Evolutionary conservation across 2,329 filamentous ascomycete species (phyloP).

Genomic region (Bipolaris zeicola): DNA sequence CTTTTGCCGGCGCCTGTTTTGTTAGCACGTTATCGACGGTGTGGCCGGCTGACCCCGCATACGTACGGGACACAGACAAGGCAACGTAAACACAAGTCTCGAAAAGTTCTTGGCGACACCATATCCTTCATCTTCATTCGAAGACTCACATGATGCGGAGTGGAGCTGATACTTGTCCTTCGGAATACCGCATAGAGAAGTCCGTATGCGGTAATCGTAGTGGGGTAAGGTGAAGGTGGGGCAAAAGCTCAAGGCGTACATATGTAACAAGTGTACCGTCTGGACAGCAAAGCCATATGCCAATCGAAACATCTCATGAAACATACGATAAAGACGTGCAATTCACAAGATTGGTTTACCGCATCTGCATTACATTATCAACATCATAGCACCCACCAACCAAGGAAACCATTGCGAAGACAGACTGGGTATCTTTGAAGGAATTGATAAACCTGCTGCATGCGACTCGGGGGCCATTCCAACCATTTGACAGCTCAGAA

Average conservation of each 20-base stretch:
- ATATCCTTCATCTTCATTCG: neutral
- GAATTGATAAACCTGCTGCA: slow-evolving; percentile 1
- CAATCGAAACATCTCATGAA: neutral
- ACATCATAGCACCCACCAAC: neutral
- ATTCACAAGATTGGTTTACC: neutral
- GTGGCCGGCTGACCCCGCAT: neutral
- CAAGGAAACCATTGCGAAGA: neutral
- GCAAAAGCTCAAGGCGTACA: neutral
- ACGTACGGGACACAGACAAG: neutral
- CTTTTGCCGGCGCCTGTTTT: slow-evolving; percentile 19
- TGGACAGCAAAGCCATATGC: neutral
- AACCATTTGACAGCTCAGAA: neutral
- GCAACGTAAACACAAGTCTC: no score
- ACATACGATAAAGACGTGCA: neutral
- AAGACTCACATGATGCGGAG: neutral
- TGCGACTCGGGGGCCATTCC: neutral
- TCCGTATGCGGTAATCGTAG: neutral
- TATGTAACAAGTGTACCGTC: neutral
- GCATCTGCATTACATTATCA: neutral
- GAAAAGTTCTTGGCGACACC: no score
- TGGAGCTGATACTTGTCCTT: neutral
- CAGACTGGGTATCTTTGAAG: slow-evolving; percentile 5
- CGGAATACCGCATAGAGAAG: slow-evolving; percentile 1
- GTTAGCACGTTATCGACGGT: neutral
- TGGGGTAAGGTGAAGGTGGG: neutral